Conservation (phyloP, 208 protist species). For the Leishmania martiniquensis region DNA sequence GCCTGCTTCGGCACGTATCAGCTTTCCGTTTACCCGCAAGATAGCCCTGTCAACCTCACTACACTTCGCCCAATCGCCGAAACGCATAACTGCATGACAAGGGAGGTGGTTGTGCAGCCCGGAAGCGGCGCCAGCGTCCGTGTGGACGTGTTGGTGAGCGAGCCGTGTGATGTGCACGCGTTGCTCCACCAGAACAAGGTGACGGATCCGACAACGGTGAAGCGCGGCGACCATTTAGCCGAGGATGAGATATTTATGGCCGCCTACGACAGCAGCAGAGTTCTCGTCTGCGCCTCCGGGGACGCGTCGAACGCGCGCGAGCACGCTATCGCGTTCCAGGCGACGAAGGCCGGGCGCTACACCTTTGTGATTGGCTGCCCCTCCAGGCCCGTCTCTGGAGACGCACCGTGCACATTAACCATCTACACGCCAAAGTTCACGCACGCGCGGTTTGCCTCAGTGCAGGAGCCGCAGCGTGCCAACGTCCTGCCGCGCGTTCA, state of each 20-base stretch:
- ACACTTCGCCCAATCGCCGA: conserved; percentile 59
- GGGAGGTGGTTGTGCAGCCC: conserved; percentile 39
- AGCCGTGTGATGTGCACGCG: conserved; percentile 62
- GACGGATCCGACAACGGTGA: conserved; percentile 20
- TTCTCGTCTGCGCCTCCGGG: conserved; percentile 45
- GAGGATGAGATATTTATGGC: conserved; percentile 62
- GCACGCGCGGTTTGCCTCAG: conserved; percentile 53
- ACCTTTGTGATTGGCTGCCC: conserved; percentile 46
- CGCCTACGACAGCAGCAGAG: conserved; percentile 51
- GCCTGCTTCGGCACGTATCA: conserved; percentile 56
- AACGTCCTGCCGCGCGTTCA: conserved; percentile 35
- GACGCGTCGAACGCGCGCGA: conserved; percentile 76
- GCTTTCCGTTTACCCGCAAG: conserved; percentile 76
- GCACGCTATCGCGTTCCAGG: conserved; percentile 60
- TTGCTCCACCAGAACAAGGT: conserved; percentile 74
- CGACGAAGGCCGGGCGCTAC: conserved; percentile 44
- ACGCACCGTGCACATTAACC: conserved; percentile 53
- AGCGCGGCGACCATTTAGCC: conserved; percentile 56
- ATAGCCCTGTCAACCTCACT: conserved; percentile 53
- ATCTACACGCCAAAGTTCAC: conserved; percentile 58
- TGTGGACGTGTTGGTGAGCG: conserved; percentile 64
- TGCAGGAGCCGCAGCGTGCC: conserved; percentile 33
- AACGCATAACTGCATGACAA: conserved; percentile 37
- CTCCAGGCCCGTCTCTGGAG: conserved; percentile 41
- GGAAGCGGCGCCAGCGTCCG: conserved; percentile 26